Conservation (phyloP, 2,329 filamentous ascomycete species). For the Colletotrichum sojae region DNA sequence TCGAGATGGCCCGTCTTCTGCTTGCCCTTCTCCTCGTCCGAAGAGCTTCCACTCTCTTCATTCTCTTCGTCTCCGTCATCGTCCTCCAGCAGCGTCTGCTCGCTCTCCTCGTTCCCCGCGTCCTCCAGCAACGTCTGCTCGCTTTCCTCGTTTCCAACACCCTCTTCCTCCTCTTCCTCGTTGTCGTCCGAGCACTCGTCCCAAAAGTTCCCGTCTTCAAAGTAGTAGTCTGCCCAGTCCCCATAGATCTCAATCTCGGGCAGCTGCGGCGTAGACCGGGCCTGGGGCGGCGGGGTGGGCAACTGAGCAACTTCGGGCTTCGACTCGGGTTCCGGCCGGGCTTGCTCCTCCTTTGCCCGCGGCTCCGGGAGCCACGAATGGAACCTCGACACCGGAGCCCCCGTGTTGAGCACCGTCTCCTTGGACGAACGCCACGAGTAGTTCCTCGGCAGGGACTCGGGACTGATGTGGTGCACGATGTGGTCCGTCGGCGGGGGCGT, state of each 20-base stretch:
- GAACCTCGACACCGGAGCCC: slow-evolving; percentile 19
- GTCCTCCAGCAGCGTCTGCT: too few relatives aligned
- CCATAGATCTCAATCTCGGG: slow-evolving; percentile 38
- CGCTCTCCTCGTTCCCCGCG: background rate
- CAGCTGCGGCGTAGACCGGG: background rate
- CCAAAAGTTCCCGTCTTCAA: slow-evolving; percentile 40
- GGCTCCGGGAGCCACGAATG: slow-evolving; percentile 30
- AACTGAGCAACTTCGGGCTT: background rate
- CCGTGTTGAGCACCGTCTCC: slow-evolving; percentile 34
- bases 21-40: slow-evolving; percentile 2
- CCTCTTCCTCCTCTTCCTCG: slow-evolving; percentile 7
- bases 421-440: slow-evolving; percentile 38
- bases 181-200: slow-evolving; percentile 8
- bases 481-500: slow-evolving; percentile 36
- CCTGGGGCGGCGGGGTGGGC: background rate
- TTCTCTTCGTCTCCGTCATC: background rate
- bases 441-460: slow-evolving; percentile 13
- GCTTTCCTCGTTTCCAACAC: background rate
- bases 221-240: slow-evolving; percentile 44
- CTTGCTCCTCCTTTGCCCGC: background rate
- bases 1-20: slow-evolving; percentile 7
- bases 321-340: background rate
- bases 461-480: slow-evolving; percentile 18
- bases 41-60: background rate
- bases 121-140: background rate